A percentile compares a stretch with the other conserved stretches of the same genome.
phyloP scores from a whole-genome alignment of 768 basidiomycete species.

The Gymnopilus junonius region DNA sequence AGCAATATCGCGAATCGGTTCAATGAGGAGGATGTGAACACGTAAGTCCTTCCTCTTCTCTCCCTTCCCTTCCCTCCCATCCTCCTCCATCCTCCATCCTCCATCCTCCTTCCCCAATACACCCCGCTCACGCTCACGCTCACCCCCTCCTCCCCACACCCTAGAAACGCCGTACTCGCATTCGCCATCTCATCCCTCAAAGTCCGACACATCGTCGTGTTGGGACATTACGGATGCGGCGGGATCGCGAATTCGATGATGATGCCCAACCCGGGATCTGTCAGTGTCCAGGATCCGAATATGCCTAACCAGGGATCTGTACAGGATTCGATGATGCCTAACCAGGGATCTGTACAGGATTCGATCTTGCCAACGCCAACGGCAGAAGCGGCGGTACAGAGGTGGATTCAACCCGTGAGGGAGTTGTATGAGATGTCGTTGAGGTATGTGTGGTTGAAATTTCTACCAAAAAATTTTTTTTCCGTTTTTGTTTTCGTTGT shows the following conservation, averaged over 20 bases:
- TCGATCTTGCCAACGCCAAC: conserved; percentile 25
- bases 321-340: too few species aligned
- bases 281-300: conserved; percentile 32
- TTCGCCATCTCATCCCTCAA: conserved; percentile 41
- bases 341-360: conserved; percentile 35
- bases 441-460: conserved; percentile 9
- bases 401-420: conserved; percentile 45
- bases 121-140: too few species aligned
- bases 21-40: conserved; percentile 37
- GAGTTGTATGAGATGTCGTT: conserved; percentile 40
- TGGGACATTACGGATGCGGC: conserved; percentile 50
- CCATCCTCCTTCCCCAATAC: too few species aligned
- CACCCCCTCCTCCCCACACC: background rate
- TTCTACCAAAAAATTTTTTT: background rate
- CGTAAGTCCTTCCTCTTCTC: conserved; percentile 26
- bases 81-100: too few species aligned
- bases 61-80: background rate
- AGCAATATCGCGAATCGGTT: conserved; percentile 48
- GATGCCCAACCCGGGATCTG: too few species aligned
- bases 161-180: conserved; percentile 35
- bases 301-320: conserved; percentile 26
- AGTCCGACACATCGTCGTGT: conserved; percentile 45
- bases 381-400: conserved; percentile 38
- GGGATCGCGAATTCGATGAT: too few species aligned
- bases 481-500: background rate